These are phyloP conservation scores for Fusarium cicatricum DNA, from an alignment of 2,329 filamentous ascomycete species.

Conservation along the genomic window DNA sequence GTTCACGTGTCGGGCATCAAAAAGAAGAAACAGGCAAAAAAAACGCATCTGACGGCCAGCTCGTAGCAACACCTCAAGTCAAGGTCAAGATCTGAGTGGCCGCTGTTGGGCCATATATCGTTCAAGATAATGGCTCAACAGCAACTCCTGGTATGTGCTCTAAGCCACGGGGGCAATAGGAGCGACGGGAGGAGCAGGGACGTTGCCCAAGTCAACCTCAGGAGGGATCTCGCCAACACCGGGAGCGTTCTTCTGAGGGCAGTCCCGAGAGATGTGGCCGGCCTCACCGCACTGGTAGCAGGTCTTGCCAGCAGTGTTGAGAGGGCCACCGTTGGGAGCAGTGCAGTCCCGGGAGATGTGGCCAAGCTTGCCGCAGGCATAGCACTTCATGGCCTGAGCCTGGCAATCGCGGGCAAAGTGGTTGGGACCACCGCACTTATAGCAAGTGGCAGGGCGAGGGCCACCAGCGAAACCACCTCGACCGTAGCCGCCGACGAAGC, in stretches of 20 bases:
- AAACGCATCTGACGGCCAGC: constrained; percentile 30
- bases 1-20: constrained; percentile 44
- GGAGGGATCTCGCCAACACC: constrained; percentile 54
- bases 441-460: constrained; percentile 74
- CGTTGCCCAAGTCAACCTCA: constrained; percentile 55
- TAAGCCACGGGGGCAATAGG: constrained; percentile 53
- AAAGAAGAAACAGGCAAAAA: constrained; percentile 36
- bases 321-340: constrained; percentile 91
- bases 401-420: constrained; percentile 99
- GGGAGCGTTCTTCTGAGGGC: constrained; percentile 74
- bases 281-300: constrained; percentile 98
- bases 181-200: constrained; percentile 56
- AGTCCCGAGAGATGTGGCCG: constrained; percentile 95
- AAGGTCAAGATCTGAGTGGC: constrained; percentile 15
- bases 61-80: constrained; percentile 8
- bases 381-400: constrained; percentile 98
- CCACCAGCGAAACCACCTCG: constrained; percentile 80
- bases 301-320: constrained; percentile 97
- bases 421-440: constrained; percentile 87
- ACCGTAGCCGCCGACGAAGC: constrained; percentile 67
- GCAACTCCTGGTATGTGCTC: constrained; percentile 18
- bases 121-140: constrained; percentile 16
- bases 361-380: constrained; percentile 93
- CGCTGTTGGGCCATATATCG: constrained; percentile 18
- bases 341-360: constrained; percentile 96